Conservation (phyloP, 306 rosid genomes). For the Lathyrus oleraceus region DNA sequence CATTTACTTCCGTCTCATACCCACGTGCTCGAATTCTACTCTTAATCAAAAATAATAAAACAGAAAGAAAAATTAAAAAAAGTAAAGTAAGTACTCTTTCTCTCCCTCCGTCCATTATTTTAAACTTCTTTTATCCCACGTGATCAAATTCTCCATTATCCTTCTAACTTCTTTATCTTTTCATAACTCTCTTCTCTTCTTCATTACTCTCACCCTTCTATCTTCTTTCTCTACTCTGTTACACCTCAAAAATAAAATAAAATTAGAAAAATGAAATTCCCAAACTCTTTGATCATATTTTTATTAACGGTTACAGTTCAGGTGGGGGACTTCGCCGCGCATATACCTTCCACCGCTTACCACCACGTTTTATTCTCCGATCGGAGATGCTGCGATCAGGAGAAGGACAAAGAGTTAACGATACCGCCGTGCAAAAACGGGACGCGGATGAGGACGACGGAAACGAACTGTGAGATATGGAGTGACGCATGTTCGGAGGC, state of each 20-base stretch:
- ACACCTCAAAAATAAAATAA: not conserved
- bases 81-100: not conserved
- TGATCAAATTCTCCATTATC: constrained; percentile 34
- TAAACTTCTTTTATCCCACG: constrained; percentile 33
- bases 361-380: constrained; percentile 36
- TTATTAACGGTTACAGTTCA: not conserved
- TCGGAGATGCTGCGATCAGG: constrained; percentile 27
- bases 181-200: not conserved
- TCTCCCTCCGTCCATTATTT: not conserved
- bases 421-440: constrained; percentile 38
- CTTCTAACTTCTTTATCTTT: not conserved
- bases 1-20: constrained; percentile 4
- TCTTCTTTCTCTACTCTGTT: not conserved
- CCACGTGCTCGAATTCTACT: constrained; percentile 45
- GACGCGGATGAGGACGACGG: constrained; percentile 27
- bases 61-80: not conserved
- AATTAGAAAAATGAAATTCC: constrained; percentile 37
- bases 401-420: not conserved
- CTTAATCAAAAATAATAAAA: not conserved
- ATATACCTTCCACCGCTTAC: constrained; percentile 32
- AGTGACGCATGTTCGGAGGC: constrained; percentile 60
- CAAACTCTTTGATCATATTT: not conserved
- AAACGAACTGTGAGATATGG: constrained; percentile 56
- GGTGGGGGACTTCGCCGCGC: not conserved
- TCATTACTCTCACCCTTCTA: not conserved